Conservation (phyloP, 306 rosid genomes). For the Acmispon strigosus region DNA sequence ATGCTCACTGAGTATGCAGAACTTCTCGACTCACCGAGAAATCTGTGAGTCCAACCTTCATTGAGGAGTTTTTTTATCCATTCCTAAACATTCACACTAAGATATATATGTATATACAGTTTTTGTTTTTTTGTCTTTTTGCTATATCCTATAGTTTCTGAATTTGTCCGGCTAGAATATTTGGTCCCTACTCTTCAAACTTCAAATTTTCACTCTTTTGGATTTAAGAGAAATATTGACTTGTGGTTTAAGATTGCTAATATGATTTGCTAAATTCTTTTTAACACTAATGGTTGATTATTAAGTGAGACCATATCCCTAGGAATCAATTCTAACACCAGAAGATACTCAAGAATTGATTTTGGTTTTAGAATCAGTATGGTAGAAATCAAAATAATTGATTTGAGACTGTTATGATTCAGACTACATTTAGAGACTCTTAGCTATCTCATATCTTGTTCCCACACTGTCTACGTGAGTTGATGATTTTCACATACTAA, state of each 20-base stretch:
- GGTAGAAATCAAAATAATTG: too few species aligned
- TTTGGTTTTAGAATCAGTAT: too few species aligned
- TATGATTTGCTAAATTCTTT: not conserved
- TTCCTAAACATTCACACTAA: not conserved
- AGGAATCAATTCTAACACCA: too few species aligned
- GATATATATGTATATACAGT: not conserved
- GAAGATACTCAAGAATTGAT: too few species aligned
- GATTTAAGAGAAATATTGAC: not conserved
- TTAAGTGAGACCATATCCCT: not conserved
- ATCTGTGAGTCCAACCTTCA: constrained; percentile 95
- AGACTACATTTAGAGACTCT: not conserved
- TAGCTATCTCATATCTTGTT: not conserved
- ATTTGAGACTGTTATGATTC: not conserved
- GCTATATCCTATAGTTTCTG: not conserved
- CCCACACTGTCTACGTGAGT: not conserved
- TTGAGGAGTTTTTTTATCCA: constrained; percentile 34
- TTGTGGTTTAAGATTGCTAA: not conserved
- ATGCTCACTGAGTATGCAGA: too few species aligned
- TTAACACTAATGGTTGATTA: not conserved
- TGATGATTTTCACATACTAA: not conserved
- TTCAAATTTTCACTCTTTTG: not conserved
- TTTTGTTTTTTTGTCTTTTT: not conserved
- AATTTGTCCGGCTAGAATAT: not conserved
- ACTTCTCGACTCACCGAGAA: too few species aligned
- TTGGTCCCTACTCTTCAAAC: not conserved